These are phyloP conservation scores for Globisporangium echinulatum DNA, from an alignment of 352 stramenopile genomes.

Conservation along the genomic window DNA sequence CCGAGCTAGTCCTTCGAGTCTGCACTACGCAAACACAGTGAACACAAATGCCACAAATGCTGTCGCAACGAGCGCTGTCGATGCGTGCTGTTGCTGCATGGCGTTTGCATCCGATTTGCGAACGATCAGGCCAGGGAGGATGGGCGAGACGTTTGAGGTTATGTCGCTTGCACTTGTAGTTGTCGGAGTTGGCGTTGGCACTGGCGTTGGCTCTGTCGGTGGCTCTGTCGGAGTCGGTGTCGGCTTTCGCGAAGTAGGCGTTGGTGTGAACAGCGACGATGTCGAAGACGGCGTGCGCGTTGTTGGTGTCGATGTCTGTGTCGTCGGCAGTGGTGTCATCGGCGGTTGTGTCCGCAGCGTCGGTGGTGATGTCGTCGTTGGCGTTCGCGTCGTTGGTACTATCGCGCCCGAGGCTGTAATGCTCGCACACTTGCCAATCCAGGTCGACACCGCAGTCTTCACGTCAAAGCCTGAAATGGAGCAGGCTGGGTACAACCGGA, in stretches of 20 bases:
- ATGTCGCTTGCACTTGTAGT: not conserved
- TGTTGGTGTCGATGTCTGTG: not conserved
- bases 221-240: not conserved
- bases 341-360: not conserved
- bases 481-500: not conserved
- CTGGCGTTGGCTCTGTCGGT: no score
- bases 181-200: not conserved
- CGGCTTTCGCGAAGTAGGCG: not conserved
- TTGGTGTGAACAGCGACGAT: no score
- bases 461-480: not conserved
- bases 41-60: not conserved
- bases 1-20: no score
- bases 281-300: no score
- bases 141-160: not conserved
- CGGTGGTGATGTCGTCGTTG: not conserved
- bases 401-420: no score
- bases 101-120: not conserved
- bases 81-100: not conserved
- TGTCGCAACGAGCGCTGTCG: not conserved
- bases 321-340: no score
- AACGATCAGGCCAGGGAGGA: not conserved
- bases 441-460: no score
- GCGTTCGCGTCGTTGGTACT: not conserved
- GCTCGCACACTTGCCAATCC: accelerated
- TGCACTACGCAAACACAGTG: not conserved